Evolutionary conservation across 2,329 filamentous ascomycete species (phyloP), one percentile per base, ranked within the genome.

Genomic region (Tolypocladium amazonense): DNA sequence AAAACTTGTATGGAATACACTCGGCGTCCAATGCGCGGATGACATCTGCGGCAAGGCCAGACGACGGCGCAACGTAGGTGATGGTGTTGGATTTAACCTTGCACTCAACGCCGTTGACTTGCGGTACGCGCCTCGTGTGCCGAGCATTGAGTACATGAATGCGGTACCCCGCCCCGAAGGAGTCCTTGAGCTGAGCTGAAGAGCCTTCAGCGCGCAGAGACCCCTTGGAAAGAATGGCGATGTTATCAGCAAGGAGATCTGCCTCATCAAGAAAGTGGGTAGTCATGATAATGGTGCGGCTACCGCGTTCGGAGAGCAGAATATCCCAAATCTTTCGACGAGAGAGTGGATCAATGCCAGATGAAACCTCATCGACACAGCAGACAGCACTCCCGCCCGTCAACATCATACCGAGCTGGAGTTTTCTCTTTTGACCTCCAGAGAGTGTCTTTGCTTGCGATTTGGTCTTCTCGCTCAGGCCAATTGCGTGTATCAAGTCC

Each of bases 221-320:
- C 23, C 92, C 92, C 69, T 91, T 92, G 4, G 90, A 95, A 14
- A 97, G 76, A 58, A 97, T 90, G 1, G 88, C 89, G 64, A 97
- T 95, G 62, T 92, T 87, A 69, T 97, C 93, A 0, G 92, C 88
- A 1, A 97, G 81, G 1, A 96, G 78, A 69, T 97, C 92, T 0
- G 92, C 93, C 73, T 97, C 93, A 67, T 97, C 93, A 9, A 97
- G 79, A 72, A 96, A 97, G 72, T 97, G 93, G 0, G 92, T 97
- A 0, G 92, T 97, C 61, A 97, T 73, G 50, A 97, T 84, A 66
- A 96, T 89, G 0, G 92, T 96, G 45, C 92, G 80, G 61, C 81
- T 81, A 25, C 91, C 92, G 60, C 92, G 85, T 72, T 96, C 92
- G 1, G 88, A 88, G 12, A 96, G 78, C 27, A 97, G 78, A 62